phyloP scores from a whole-genome alignment of 164 flowering plant genomes.

The Akebia trifoliata region DNA sequence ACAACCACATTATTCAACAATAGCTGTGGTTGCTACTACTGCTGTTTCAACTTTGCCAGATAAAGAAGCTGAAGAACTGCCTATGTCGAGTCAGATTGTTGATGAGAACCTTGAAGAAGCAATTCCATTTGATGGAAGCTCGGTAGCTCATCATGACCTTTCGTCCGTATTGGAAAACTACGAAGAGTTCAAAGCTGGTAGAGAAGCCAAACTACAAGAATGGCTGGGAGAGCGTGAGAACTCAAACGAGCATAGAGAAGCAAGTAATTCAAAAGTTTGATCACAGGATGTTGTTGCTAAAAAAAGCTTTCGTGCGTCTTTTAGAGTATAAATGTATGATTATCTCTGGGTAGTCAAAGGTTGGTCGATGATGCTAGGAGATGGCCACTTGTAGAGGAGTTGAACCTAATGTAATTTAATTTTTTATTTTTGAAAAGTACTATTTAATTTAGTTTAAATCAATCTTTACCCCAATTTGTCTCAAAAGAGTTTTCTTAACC shows the following conservation, averaged over 20 bases:
- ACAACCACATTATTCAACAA: constrained; percentile 9
- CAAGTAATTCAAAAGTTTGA: constrained; percentile 10
- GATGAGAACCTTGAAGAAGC: constrained; percentile 32
- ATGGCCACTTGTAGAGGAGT: no score
- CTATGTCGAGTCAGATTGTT: constrained; percentile 37
- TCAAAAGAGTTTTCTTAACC: no score
- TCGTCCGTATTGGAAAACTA: constrained; percentile 31
- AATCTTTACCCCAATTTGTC: no score
- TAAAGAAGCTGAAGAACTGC: constrained; percentile 45
- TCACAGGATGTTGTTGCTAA: no score
- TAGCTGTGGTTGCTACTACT: constrained; percentile 19
- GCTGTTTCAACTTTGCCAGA: constrained; percentile 25
- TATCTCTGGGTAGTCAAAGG: no score
- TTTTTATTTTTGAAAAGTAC: no score
- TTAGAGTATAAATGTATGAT: no score
- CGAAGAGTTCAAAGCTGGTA: constrained; percentile 62
- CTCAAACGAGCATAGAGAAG: constrained; percentile 5
- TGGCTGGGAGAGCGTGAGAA: constrained; percentile 49
- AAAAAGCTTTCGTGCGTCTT: no score
- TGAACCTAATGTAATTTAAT: no score
- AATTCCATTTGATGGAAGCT: constrained; percentile 10
- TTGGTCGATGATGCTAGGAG: no score
- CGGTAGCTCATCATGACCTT: constrained; percentile 12
- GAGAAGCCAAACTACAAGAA: constrained; percentile 60
- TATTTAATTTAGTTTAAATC: no score